Base-by-base conservation (phyloP, 2,329 filamentous ascomycete genomes). In the Phaeomoniella chlamydospora region DNA sequence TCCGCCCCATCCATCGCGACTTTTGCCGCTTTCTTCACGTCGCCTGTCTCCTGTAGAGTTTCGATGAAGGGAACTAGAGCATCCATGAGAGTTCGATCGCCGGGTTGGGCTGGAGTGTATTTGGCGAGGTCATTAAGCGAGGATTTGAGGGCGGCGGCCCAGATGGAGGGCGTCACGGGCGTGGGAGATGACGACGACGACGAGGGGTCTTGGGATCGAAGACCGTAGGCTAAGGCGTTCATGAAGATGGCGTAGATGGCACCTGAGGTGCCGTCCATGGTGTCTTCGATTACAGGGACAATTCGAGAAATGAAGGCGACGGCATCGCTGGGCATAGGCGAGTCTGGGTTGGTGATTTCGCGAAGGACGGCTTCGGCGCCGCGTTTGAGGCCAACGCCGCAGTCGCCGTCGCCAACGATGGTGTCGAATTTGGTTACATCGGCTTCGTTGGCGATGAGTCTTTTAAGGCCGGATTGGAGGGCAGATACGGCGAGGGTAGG, bases 71-170 rank as follows among this genome's bases (percentile, higher is more conserved):
- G 90, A 42, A 82, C 73, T 34, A 98, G 65, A 2, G 88, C 86
- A 58, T 98, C 90, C 19, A 96, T 72, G 22, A 96, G 63, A 0
- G 90, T 98, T 35, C 90, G 72, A 54, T 98, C 90, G 17, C 90
- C 90, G 0, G 80, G 80, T 36, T 79, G 75, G 1, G 90, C 90
- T 1, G 88, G 87, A 2, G 90, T 98, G 57, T 96, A 96, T 51
- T 70, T 80, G 22, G 68, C 72, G 39, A 98, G 64, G 1, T 78
- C 75, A 14, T 76, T 65, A 42, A 80, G 73, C 36, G 84, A 82
- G 46, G 75, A 68, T 43, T 76, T 65, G 11, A 94, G 65, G 1
- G 86, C 87, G 18, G 68, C 62, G 3, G 77, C 68, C 76, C 76
- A 80, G 18, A 67, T 58, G 30, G 65, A 54, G 2, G 61, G 50